Evolutionary conservation across 2,329 filamentous ascomycete species (phyloP), one percentile per base, ranked within the genome.

Genomic region (Fusarium sambucinum): DNA sequence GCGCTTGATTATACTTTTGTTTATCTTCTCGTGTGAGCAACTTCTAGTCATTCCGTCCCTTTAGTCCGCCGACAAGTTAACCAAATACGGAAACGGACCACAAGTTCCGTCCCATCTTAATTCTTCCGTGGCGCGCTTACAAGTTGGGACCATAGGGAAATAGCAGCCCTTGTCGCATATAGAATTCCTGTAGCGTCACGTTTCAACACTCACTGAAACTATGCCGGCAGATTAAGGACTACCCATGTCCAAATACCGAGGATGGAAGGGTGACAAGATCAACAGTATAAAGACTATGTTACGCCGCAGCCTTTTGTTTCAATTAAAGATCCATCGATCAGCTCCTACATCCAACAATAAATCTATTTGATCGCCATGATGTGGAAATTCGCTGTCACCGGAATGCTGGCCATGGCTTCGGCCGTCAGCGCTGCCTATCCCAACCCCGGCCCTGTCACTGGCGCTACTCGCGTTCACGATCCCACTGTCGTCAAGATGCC

Each of bases 401-500:
- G 74, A 44, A 47, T 73, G 25, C 48, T 75, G 7, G 71, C 74
- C 33, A 60, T 70, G 55, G 50, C 68, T 14, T 61, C 69, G 8
- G 42, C 42, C 33, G 66, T 52, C 46, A 56, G 35, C 35, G 30
- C 55, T 37, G 44, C 45, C 13, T 48, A 61, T 33, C 51, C 46
- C 19, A 63, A 63, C 50, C 75, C 75, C 1, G 75, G 75, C 4
- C 42, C 52, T 0, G 74, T 77, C 44, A 63, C 62, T 0, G 75
- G 75, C 32, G 71, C 68, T 44, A 71, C 67, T 46, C 62, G 63
- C n/a, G 66, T 74, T 35, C 75, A 77, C 50, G 75, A 77, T 30
- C 75, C 75, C 2, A 68, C 75, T 0, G 68, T 77, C 1, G 74
- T 74, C 59, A 77, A 77, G 63, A 76, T 61, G 3, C 63, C 73